phyloP scores from a whole-genome alignment of 2,329 filamentous ascomycete genomes.

The Colletotrichum magnum region DNA sequence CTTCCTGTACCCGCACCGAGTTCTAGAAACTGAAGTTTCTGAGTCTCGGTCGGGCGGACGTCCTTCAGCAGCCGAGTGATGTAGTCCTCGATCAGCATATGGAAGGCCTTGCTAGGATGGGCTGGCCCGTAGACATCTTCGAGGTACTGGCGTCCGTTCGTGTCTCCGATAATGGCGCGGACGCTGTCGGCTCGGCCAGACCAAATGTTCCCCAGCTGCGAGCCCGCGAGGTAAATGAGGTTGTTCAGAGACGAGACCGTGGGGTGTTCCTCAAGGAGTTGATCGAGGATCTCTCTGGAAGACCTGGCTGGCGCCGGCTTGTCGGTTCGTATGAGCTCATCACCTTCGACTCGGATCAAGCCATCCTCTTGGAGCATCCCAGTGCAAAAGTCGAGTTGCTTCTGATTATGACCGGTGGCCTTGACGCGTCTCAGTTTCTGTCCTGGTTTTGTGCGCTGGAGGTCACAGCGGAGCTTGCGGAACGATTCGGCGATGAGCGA shows the following conservation, averaged over 20 bases:
- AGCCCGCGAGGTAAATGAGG: slow-evolving; percentile 12
- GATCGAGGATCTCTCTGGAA: slow-evolving; percentile 3
- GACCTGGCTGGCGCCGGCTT: neutral
- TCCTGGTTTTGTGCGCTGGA: slow-evolving; percentile 10
- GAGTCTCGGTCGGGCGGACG: neutral
- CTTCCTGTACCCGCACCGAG: slow-evolving; percentile 24
- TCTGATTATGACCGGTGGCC: neutral
- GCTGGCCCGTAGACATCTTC: slow-evolving; percentile 30
- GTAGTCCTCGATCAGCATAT: slow-evolving; percentile 29
- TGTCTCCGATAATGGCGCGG: slow-evolving; percentile 23
- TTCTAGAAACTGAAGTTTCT: slow-evolving; percentile 13
- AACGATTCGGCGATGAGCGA: slow-evolving; percentile 17
- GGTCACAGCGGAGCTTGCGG: slow-evolving; percentile 24
- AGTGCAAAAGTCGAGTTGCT: slow-evolving; percentile 27
- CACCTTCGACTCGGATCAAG: slow-evolving; percentile 9
- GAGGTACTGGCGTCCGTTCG: slow-evolving; percentile 25
- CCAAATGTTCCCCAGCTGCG: slow-evolving; percentile 20
- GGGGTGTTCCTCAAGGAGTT: slow-evolving; percentile 15
- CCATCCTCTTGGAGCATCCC: slow-evolving; percentile 17
- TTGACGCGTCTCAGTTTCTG: slow-evolving; percentile 23
- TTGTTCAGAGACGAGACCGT: slow-evolving; percentile 20
- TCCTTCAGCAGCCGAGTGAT: slow-evolving; percentile 2
- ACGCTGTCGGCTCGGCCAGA: slow-evolving; percentile 21
- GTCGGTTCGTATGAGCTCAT: slow-evolving; percentile 2
- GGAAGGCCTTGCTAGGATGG: slow-evolving; percentile 31